Evolutionary conservation across 2,329 filamentous ascomycete genomes (phyloP).

Genomic region (Amauroascus verrucosus): DNA sequence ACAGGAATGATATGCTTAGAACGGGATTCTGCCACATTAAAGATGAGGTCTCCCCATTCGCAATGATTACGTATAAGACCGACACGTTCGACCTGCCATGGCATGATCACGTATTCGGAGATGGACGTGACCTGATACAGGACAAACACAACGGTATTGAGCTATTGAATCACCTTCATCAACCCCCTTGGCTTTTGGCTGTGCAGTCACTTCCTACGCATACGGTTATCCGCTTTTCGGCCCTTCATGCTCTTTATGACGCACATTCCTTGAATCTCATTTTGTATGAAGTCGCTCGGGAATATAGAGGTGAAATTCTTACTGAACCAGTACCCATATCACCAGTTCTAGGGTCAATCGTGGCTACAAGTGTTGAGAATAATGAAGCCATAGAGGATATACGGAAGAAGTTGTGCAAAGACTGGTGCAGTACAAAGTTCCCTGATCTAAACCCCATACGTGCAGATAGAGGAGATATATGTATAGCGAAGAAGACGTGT

Average conservation of each 20-base stretch:
- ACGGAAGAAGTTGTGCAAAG: constrained; percentile 51
- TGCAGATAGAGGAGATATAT: constrained; percentile 26
- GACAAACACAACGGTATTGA: neutral
- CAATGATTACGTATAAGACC: constrained; percentile 57
- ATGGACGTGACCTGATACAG: constrained; percentile 5
- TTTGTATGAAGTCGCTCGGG: constrained; percentile 47
- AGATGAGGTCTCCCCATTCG: constrained; percentile 53
- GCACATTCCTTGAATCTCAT: constrained; percentile 61
- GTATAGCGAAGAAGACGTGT: constrained; percentile 31
- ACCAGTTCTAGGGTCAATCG: constrained; percentile 36
- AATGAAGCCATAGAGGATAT: constrained; percentile 39
- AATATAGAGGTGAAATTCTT: constrained; percentile 27
- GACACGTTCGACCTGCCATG: constrained; percentile 32
- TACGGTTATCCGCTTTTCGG: constrained; percentile 40
- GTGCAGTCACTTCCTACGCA: constrained; percentile 32
- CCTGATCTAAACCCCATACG: constrained; percentile 61
- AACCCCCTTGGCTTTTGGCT: constrained; percentile 54
- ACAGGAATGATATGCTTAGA: constrained; percentile 60
- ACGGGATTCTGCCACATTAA: constrained; percentile 60
- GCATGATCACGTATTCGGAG: constrained; percentile 15
- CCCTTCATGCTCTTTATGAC: constrained; percentile 81
- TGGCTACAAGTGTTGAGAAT: constrained; percentile 29
- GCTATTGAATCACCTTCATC: constrained; percentile 32
- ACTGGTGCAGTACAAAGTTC: constrained; percentile 56
- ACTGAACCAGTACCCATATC: constrained; percentile 30